A percentile compares a stretch with the other conserved stretches of the same genome.
phyloP scores from a whole-genome alignment of 768 basidiomycete species.

The Chalciporus sphaerocephalus region DNA sequence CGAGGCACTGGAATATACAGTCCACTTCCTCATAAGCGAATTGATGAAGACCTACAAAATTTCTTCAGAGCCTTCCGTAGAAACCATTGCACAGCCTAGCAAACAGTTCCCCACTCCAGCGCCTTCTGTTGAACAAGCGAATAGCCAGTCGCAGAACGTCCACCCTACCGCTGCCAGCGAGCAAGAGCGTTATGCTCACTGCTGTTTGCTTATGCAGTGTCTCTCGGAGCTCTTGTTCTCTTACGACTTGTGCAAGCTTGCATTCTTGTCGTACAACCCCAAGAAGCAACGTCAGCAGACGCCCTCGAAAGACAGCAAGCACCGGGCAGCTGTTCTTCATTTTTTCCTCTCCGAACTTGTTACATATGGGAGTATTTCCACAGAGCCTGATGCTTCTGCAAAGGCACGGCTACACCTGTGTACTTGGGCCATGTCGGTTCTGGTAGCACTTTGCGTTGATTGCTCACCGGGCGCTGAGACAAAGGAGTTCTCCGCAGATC shows the following conservation, averaged over 20 bases:
- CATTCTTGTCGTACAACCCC: slow-evolving; percentile 75
- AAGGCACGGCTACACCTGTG: slow-evolving; percentile 61
- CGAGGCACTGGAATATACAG: slow-evolving; percentile 52
- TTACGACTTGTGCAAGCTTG: slow-evolving; percentile 85
- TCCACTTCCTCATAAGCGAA: slow-evolving; percentile 72
- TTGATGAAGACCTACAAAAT: slow-evolving; percentile 57
- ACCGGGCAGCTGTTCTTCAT: slow-evolving; percentile 62
- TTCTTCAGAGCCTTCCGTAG: slow-evolving; percentile 33
- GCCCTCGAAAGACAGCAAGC: slow-evolving; percentile 66
- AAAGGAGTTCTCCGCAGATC: slow-evolving; percentile 74
- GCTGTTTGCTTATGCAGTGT: slow-evolving; percentile 86
- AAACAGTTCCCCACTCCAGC: slow-evolving; percentile 12
- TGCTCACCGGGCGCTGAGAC: slow-evolving; percentile 56
- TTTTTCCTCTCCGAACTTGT: slow-evolving; percentile 83
- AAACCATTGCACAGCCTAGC: slow-evolving; percentile 9
- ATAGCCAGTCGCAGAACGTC: slow-evolving; percentile 11
- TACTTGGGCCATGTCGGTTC: slow-evolving; percentile 84
- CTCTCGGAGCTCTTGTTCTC: slow-evolving; percentile 91
- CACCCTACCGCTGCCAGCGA: slow-evolving; percentile 14
- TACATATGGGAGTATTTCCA: slow-evolving; percentile 67
- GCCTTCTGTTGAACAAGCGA: slow-evolving; percentile 12
- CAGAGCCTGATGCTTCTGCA: slow-evolving; percentile 52
- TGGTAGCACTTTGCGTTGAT: slow-evolving; percentile 93
- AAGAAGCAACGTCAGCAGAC: slow-evolving; percentile 54
- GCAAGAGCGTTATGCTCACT: slow-evolving; percentile 44